phyloP scores from a whole-genome alignment of 768 basidiomycete genomes.

The Collybia sp. region DNA sequence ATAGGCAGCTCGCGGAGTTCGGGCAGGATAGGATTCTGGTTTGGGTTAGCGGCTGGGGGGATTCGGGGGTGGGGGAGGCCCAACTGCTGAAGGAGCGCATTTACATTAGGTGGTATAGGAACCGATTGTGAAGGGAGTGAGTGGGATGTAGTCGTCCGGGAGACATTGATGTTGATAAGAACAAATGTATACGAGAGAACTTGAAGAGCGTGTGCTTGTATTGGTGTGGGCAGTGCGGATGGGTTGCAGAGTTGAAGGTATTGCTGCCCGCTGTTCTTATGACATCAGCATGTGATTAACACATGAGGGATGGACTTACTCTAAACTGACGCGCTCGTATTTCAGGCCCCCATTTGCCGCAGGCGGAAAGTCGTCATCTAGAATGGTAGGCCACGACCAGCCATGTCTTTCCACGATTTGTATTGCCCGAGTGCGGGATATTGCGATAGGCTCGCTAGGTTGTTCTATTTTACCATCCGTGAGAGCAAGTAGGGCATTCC shows the following conservation, averaged over 20 bases:
- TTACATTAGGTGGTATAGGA: conserved; percentile 47
- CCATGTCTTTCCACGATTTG: conserved; percentile 32
- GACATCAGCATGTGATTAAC: conserved; percentile 4
- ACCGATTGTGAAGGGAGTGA: conserved; percentile 20
- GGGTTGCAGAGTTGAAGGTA: conserved; percentile 51
- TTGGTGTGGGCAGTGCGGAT: conserved; percentile 43
- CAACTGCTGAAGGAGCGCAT: conserved; percentile 58
- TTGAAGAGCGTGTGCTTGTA: conserved; percentile 60
- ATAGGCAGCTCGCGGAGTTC: conserved; percentile 57
- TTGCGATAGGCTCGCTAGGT: conserved; percentile 5
- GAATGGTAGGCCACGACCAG: conserved; percentile 44
- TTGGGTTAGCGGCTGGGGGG: conserved; percentile 22
- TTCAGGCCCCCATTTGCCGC: conserved; percentile 30
- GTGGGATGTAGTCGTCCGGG: conserved; percentile 14
- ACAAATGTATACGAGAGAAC: conserved; percentile 58
- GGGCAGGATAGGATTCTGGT: conserved; percentile 26
- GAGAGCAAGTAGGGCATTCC: conserved; percentile 36
- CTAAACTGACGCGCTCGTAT: conserved; percentile 33
- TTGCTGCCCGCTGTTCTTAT: conserved; percentile 36
- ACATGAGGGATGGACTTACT: conserved; percentile 26
- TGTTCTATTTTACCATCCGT: conserved; percentile 8
- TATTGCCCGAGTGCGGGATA: conserved; percentile 22
- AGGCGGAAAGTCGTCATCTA: conserved; percentile 44
- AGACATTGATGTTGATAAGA: conserved; percentile 32
- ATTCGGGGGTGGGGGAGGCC: conserved; percentile 51